phyloP scores from a whole-genome alignment of 2,329 filamentous ascomycete genomes.

The Sclerotinia spermophila region DNA sequence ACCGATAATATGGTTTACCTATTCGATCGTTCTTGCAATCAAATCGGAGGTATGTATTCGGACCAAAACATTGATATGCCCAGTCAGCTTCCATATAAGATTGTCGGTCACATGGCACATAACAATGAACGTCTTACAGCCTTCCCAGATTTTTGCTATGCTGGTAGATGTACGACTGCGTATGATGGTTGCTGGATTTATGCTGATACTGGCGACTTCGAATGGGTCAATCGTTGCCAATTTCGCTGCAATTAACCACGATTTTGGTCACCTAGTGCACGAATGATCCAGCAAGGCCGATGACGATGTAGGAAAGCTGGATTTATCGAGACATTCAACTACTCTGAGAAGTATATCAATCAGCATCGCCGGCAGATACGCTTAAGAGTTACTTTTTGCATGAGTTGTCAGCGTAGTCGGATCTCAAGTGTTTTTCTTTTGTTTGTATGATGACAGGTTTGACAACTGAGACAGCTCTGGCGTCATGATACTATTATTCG shows the following conservation, averaged over 20 bases:
- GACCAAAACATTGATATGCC: not conserved
- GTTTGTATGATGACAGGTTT: not conserved
- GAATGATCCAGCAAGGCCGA: not conserved
- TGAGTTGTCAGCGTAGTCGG: not conserved
- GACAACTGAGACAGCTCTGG: not conserved
- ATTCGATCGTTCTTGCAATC: not conserved
- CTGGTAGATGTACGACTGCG: not conserved
- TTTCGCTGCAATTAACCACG: not conserved
- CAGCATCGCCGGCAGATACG: not conserved
- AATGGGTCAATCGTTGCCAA: not conserved
- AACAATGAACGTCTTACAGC: not conserved
- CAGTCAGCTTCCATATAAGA: constrained; percentile 10
- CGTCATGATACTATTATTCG: not conserved
- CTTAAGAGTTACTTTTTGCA: not conserved
- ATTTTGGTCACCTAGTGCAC: not conserved
- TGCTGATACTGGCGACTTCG: not conserved
- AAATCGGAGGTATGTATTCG: not conserved
- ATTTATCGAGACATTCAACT: not conserved
- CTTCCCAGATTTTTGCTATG: not conserved
- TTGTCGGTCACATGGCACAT: not conserved
- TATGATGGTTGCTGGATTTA: not conserved
- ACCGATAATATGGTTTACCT: not conserved
- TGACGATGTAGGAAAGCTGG: too few species aligned
- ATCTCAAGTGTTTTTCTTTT: not conserved
- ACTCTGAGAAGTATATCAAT: not conserved